phyloP scores from a whole-genome alignment of 2,329 filamentous ascomycete genomes.

The Thielaviopsis euricoi region DNA sequence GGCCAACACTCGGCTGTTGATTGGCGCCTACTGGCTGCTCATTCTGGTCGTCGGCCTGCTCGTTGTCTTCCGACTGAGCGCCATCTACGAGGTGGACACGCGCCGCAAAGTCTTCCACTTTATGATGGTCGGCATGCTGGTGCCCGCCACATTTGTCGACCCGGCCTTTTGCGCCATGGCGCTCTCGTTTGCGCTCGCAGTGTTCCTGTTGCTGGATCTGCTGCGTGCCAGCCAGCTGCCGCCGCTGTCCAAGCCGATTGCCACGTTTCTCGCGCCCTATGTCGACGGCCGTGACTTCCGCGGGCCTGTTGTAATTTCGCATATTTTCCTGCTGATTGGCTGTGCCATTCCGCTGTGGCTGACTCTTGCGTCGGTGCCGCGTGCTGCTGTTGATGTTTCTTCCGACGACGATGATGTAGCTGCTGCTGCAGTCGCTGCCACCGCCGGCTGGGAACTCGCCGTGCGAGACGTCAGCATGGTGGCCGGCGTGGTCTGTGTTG shows the following conservation, averaged over 20 bases:
- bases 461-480: conserved; percentile 75
- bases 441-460: conserved; percentile 56
- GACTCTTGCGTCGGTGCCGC: conserved; percentile 52
- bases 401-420: no score
- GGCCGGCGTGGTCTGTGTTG: conserved; percentile 82
- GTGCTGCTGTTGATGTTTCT: no score
- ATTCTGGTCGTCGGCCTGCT: conserved; percentile 57
- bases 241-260: conserved; percentile 72
- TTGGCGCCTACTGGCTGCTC: conserved; percentile 56
- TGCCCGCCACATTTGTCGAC: conserved; percentile 75
- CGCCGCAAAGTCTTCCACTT: conserved; percentile 95
- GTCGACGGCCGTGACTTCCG: conserved; percentile 86
- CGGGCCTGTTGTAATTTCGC: conserved; percentile 85
- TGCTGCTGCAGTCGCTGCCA: conserved; percentile 16
- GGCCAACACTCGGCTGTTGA: conserved; percentile 64
- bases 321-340: conserved; percentile 89
- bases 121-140: conserved; percentile 92
- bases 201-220: conserved; percentile 80
- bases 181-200: conserved; percentile 58
- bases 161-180: conserved; percentile 69
- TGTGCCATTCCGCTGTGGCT: conserved; percentile 93
- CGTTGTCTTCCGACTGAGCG: conserved; percentile 57
- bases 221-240: conserved; percentile 83
- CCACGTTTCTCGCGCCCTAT: conserved; percentile 77
- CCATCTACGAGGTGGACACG: conserved; percentile 81